Conservation (phyloP, 1,284 basidiomycete genomes). For the Vanrija sp. region DNA sequence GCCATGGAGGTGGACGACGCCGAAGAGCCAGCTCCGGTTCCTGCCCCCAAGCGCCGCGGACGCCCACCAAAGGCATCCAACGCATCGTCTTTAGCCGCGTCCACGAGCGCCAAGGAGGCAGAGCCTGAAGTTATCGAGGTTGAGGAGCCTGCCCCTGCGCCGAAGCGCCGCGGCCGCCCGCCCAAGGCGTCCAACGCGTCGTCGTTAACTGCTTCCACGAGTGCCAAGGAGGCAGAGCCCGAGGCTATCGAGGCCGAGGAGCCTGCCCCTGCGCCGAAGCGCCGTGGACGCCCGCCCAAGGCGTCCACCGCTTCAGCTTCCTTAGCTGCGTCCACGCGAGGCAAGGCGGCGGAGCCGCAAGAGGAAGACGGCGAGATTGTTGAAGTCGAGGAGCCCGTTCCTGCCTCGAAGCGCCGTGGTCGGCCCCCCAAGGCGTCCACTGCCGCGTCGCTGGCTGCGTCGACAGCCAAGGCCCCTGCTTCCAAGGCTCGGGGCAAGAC, state of each 20-base stretch:
- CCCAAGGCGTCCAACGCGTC: neutral
- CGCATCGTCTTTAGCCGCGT: neutral
- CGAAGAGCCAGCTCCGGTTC: neutral
- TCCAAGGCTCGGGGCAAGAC: too few species aligned
- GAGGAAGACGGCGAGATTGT: neutral
- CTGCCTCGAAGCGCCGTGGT: neutral
- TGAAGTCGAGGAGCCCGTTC: neutral
- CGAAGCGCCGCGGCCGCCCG: neutral
- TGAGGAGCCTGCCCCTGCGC: neutral
- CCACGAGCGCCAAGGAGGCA: neutral
- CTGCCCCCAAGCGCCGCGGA: neutral
- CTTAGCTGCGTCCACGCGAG: neutral
- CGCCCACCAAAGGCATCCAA: neutral
- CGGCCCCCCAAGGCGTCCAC: neutral
- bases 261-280: conserved; percentile 1
- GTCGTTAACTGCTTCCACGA: neutral
- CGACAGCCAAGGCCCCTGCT: neutral
- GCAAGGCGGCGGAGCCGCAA: neutral
- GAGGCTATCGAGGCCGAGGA: neutral
- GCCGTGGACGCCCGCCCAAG: conserved; percentile 10
- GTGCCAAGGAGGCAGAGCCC: neutral
- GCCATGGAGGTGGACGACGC: neutral
- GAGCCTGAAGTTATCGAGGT: neutral
- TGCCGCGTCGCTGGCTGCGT: neutral
- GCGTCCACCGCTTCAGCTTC: neutral